Percentiles rank a stretch among this genome's conserved stretches.
These are phyloP conservation scores for Calendula officinalis DNA, from an alignment of 129 eudicot genomes.

Conservation along the genomic window DNA sequence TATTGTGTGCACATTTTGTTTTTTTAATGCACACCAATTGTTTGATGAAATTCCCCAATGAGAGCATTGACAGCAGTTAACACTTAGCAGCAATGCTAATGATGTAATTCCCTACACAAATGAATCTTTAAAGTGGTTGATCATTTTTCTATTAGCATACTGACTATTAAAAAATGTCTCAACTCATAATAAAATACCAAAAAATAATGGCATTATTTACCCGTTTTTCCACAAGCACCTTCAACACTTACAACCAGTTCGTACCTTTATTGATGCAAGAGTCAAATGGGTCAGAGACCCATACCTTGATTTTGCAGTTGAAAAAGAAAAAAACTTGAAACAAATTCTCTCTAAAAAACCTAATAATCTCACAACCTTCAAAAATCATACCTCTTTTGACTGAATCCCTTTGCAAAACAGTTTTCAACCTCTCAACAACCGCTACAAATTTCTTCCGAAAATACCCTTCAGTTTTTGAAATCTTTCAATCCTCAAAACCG, in stretches of 20 bases:
- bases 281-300: constrained; percentile 88
- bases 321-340: constrained; percentile 69
- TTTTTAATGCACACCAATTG: no score
- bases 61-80: no score
- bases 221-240: constrained; percentile 16
- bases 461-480: constrained; percentile 60
- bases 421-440: constrained; percentile 56
- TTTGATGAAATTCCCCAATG: no score
- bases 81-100: no score
- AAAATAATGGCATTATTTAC: constrained; percentile 28
- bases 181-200: no score
- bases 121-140: no score
- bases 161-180: constrained; percentile 4
- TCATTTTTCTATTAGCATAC: neutral
- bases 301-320: constrained; percentile 71
- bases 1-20: no score
- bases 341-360: constrained; percentile 55
- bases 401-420: constrained; percentile 47
- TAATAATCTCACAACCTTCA: constrained; percentile 68
- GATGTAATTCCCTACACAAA: no score
- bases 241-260: constrained; percentile 34
- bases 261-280: constrained; percentile 76
- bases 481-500: constrained; percentile 41
- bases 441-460: constrained; percentile 52
- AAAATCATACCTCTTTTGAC: constrained; percentile 48